phyloP scores from a whole-genome alignment of 768 basidiomycete genomes.

The Pisolithus microcarpus region DNA sequence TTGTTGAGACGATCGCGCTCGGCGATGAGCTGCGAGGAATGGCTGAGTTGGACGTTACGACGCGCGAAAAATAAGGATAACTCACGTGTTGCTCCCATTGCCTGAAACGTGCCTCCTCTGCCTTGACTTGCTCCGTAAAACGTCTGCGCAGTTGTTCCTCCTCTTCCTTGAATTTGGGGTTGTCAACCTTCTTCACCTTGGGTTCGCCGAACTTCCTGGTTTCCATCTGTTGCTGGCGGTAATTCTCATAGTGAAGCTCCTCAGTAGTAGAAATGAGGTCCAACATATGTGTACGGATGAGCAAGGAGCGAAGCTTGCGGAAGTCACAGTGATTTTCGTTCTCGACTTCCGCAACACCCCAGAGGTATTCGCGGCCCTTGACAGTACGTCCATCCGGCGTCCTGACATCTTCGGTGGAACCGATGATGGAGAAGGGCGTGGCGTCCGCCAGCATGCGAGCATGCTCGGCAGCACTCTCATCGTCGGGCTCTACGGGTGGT shows the following conservation, averaged over 20 bases:
- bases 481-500: constrained; percentile 86
- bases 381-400: constrained; percentile 87
- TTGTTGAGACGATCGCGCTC: constrained; percentile 99
- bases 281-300: constrained; percentile 98
- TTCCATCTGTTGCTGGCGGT: constrained; percentile 98
- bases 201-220: constrained; percentile 98
- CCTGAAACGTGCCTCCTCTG: constrained; percentile 94
- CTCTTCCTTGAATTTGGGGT: constrained; percentile 99
- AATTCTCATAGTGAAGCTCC: constrained; percentile 95
- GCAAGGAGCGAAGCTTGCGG: constrained; percentile 89
- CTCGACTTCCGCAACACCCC: constrained; percentile 99
- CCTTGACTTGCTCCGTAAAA: constrained; percentile 99
- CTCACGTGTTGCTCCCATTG: constrained; percentile 98
- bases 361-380: constrained; percentile 96
- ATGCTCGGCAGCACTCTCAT: constrained; percentile 80
- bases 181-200: constrained; percentile 97
- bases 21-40: constrained; percentile 71
- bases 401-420: constrained; percentile 89
- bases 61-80: constrained; percentile 1
- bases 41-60: constrained; percentile 12
- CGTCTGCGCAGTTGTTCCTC: constrained; percentile 94
- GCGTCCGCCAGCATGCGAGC: constrained; percentile 79
- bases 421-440: constrained; percentile 98
- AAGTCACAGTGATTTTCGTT: constrained; percentile 99
- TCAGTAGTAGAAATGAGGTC: constrained; percentile 95